Evolutionary conservation across 1,284 basidiomycete species (phyloP).

Genomic region (Coriolopsis trogii): DNA sequence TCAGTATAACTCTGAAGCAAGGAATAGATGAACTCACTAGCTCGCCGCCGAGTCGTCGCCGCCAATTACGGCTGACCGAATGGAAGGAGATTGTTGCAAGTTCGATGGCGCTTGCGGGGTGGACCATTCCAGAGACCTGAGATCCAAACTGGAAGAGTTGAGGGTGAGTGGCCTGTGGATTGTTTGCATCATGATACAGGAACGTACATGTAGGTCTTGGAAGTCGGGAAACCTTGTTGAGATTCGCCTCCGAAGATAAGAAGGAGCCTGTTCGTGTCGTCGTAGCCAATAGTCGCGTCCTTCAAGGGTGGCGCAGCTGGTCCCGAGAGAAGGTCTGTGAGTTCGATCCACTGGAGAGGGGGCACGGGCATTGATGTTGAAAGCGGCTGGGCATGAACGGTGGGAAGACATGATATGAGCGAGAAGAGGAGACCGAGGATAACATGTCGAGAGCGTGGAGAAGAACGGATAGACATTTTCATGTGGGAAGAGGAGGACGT

Average conservation of each 20-base stretch:
- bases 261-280: conserved; percentile 50
- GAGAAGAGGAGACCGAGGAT: conserved; percentile 29
- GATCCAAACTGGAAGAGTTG: conserved; percentile 50
- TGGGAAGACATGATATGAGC: conserved; percentile 25
- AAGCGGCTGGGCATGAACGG: conserved; percentile 33
- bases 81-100: conserved; percentile 51
- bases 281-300: conserved; percentile 67
- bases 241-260: conserved; percentile 80
- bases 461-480: conserved; percentile 21
- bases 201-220: conserved; percentile 68
- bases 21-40: conserved; percentile 55
- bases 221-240: conserved; percentile 60
- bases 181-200: neutral
- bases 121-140: conserved; percentile 64
- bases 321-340: conserved; percentile 57
- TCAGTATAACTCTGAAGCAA: conserved; percentile 2
- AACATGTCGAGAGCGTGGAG: conserved; percentile 18
- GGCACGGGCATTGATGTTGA: conserved; percentile 42
- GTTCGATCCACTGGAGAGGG: conserved; percentile 67
- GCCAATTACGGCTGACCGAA: conserved; percentile 63
- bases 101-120: conserved; percentile 51
- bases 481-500: conserved; percentile 3
- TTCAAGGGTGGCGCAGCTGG: conserved; percentile 63
- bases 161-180: neutral
- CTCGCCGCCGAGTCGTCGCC: conserved; percentile 75